Percentiles rank a stretch among this genome's conserved stretches.
phyloP scores from a whole-genome alignment of 179 eudicot genomes.

The Heliamphora pulchella region DNA sequence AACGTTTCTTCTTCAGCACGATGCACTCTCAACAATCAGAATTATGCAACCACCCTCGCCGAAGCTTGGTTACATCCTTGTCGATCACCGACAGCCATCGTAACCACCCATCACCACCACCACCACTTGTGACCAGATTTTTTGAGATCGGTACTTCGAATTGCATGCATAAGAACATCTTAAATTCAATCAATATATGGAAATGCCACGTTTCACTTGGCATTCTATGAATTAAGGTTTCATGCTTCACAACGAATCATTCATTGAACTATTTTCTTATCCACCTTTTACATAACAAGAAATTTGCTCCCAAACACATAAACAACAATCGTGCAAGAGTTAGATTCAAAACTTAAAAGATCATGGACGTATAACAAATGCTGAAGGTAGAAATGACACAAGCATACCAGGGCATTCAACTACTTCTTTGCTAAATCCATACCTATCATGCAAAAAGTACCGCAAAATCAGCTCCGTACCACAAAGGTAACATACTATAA shows the following conservation, averaged over 20 bases:
- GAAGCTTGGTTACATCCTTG: no score
- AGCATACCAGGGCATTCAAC: constrained; percentile 84
- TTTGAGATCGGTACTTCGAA: no score
- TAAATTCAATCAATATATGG: no score
- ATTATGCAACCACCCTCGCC: no score
- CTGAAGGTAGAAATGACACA: constrained; percentile 3
- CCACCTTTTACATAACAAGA: background rate
- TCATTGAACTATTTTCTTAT: constrained; percentile 3
- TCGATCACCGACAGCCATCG: no score
- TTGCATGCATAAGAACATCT: no score
- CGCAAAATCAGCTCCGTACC: constrained; percentile 12
- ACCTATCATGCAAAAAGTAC: constrained; percentile 32
- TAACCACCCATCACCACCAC: no score
- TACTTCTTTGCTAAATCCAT: constrained; percentile 92
- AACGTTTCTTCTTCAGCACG: no score
- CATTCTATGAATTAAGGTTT: background rate
- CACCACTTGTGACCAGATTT: no score
- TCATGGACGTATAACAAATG: background rate
- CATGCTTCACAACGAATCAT: background rate
- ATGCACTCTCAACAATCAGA: no score
- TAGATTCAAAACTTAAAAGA: background rate
- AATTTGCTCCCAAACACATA: background rate
- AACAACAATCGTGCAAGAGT: background rate
- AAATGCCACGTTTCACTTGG: background rate
- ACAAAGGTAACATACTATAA: constrained; percentile 7